phyloP scores from a whole-genome alignment of 1,139 yeast genomes.

The Geotrichum macrosporum region DNA sequence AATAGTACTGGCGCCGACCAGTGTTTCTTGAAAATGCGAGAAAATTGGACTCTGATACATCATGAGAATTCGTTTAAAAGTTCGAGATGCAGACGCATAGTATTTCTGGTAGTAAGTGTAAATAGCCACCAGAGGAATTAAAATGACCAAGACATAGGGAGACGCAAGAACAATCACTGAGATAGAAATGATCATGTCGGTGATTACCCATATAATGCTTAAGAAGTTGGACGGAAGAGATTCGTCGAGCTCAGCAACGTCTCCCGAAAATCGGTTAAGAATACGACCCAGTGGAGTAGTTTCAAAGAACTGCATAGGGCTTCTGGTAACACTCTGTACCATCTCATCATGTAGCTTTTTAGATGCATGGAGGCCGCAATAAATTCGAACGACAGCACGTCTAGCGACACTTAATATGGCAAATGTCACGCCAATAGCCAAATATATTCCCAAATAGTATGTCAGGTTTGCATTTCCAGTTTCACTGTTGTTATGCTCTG shows the following conservation, averaged over 20 bases:
- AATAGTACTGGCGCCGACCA: constrained; percentile 68
- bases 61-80: constrained; percentile 77
- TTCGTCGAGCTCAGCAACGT: constrained; percentile 64
- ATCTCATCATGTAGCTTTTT: constrained; percentile 68
- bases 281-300: constrained; percentile 69
- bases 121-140: constrained; percentile 50
- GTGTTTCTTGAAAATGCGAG: constrained; percentile 71
- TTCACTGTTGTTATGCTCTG: constrained; percentile 65
- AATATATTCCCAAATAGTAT: constrained; percentile 65
- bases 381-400: constrained; percentile 65
- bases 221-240: constrained; percentile 43
- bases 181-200: constrained; percentile 58
- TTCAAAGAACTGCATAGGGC: constrained; percentile 66
- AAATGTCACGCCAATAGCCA: constrained; percentile 63
- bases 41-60: constrained; percentile 70
- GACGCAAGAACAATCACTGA: constrained; percentile 70
- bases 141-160: constrained; percentile 50
- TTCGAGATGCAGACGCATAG: constrained; percentile 73
- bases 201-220: constrained; percentile 49
- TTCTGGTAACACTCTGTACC: constrained; percentile 73
- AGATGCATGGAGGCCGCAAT: constrained; percentile 80
- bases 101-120: constrained; percentile 81
- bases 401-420: constrained; percentile 56
- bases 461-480: constrained; percentile 66
- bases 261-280: constrained; percentile 69